These are phyloP conservation scores for Alternaria dauci DNA, from an alignment of 2,329 filamentous ascomycete species.

Conservation along the genomic window DNA sequence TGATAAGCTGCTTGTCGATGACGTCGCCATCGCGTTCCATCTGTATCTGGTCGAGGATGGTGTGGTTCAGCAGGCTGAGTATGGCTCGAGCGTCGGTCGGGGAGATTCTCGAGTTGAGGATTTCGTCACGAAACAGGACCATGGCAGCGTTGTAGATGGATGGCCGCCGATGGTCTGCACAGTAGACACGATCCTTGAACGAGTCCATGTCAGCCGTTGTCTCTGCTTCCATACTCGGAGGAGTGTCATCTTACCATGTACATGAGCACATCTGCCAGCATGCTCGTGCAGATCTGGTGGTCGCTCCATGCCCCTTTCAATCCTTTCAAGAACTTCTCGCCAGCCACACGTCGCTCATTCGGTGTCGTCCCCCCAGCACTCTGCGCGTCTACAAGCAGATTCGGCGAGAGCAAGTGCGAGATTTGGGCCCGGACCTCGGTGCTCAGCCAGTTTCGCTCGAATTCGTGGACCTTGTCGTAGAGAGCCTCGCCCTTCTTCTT, in stretches of 20 bases:
- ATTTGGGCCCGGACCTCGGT: slow-evolving; percentile 76
- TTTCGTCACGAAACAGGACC: slow-evolving; percentile 85
- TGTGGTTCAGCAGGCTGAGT: slow-evolving; percentile 77
- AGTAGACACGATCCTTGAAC: slow-evolving; percentile 78
- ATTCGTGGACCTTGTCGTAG: slow-evolving; percentile 80
- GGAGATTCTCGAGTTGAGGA: slow-evolving; percentile 69
- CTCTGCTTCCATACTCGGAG: not conserved
- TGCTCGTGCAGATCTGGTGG: slow-evolving; percentile 92
- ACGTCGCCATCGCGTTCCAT: slow-evolving; percentile 92
- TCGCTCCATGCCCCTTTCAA: slow-evolving; percentile 84
- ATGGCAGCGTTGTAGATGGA: slow-evolving; percentile 87
- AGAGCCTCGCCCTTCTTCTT: slow-evolving; percentile 84
- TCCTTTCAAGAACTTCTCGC: slow-evolving; percentile 81
- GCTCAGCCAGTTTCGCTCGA: slow-evolving; percentile 83
- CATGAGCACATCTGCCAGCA: slow-evolving; percentile 96
- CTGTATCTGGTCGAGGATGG: slow-evolving; percentile 87
- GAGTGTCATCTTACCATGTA: slow-evolving; percentile 71
- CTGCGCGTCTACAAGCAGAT: slow-evolving; percentile 66
- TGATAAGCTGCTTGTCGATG: slow-evolving; percentile 83
- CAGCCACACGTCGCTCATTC: slow-evolving; percentile 79
- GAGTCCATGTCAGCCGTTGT: slow-evolving; percentile 28
- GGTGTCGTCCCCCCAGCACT: slow-evolving; percentile 65
- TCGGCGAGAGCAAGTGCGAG: slow-evolving; percentile 72
- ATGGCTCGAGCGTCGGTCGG: slow-evolving; percentile 62
- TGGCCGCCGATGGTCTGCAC: slow-evolving; percentile 73